phyloP scores from a whole-genome alignment of 2,329 filamentous ascomycete species.

The Colletotrichum liriopes region DNA sequence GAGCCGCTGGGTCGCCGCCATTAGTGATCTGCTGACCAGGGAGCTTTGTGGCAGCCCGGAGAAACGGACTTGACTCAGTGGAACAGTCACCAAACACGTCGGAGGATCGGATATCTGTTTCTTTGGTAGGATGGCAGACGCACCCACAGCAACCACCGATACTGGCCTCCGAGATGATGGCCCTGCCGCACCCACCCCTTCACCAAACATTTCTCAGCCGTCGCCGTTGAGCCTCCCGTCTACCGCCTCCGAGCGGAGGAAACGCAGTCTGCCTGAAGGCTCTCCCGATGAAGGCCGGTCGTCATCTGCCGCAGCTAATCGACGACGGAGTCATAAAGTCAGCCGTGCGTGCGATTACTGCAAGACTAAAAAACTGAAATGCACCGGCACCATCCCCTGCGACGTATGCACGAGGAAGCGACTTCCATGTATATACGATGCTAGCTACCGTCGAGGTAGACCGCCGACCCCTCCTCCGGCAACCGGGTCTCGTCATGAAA shows the following conservation, averaged over 20 bases:
- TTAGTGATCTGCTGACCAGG: background rate
- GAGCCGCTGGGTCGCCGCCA: background rate
- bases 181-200: constrained; percentile 22
- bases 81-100: constrained; percentile 29
- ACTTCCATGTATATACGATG: constrained; percentile 54
- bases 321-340: constrained; percentile 50
- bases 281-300: constrained; percentile 10
- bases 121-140: constrained; percentile 35
- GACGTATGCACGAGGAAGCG: constrained; percentile 49
- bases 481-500: background rate
- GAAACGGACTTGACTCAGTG: constrained; percentile 38
- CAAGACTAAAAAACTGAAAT: constrained; percentile 56
- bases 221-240: constrained; percentile 9
- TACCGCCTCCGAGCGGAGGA: constrained; percentile 9
- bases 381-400: constrained; percentile 55
- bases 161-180: constrained; percentile 1
- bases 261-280: constrained; percentile 22
- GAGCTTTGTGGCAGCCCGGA: constrained; percentile 16
- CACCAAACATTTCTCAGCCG: constrained; percentile 15
- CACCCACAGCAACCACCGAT: constrained; percentile 13
- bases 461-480: constrained; percentile 53
- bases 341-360: constrained; percentile 57
- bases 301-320: constrained; percentile 9
- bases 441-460: constrained; percentile 54
- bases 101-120: constrained; percentile 34